phyloP scores from a whole-genome alignment of 305 asterid genomes.

The Solanum hybrid region DNA sequence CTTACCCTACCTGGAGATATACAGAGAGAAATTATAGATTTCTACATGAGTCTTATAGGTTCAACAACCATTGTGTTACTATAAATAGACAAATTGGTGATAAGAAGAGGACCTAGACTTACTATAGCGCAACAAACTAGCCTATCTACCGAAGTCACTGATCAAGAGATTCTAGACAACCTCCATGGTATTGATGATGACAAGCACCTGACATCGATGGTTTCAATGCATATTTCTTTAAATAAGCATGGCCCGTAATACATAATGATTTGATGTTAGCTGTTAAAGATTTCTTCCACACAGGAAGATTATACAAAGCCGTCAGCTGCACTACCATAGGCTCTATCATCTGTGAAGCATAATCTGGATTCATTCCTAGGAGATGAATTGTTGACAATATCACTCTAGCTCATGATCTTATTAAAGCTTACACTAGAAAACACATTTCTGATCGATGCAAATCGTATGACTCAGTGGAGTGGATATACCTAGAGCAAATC shows the following conservation, averaged over 20 bases:
- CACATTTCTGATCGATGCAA: not conserved
- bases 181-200: not conserved
- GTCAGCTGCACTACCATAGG: not conserved
- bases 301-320: not conserved
- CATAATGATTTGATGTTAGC: not conserved
- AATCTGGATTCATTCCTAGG: not conserved
- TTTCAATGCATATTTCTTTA: not conserved
- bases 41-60: too few relatives aligned
- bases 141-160: not conserved
- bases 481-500: not conserved
- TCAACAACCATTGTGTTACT: too few relatives aligned
- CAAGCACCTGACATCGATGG: not conserved
- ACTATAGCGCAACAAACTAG: too few relatives aligned
- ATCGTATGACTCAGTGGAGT: not conserved
- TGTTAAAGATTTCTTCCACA: not conserved
- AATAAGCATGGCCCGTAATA: not conserved
- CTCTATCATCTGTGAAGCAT: not conserved
- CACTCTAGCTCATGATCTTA: not conserved
- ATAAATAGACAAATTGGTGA: too few relatives aligned
- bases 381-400: not conserved
- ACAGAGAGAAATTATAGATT: too few relatives aligned
- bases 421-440: not conserved
- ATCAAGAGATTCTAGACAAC: not conserved
- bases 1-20: too few relatives aligned
- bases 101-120: too few relatives aligned